These are phyloP conservation scores for Dittrichia graveolens DNA, from an alignment of 129 eudicot species.

Conservation along the genomic window DNA sequence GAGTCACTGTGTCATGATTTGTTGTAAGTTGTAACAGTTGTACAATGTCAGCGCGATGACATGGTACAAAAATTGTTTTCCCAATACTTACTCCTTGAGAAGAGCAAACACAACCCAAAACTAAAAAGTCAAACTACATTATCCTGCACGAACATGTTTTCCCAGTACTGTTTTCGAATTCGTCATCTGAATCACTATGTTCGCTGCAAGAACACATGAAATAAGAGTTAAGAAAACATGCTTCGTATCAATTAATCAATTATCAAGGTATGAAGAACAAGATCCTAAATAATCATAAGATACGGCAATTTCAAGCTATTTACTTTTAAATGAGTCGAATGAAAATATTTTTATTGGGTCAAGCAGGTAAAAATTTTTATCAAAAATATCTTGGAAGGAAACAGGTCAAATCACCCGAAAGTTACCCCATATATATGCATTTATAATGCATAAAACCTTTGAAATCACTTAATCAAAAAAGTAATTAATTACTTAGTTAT, in stretches of 20 bases:
- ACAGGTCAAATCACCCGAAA: not conserved
- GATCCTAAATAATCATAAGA: not conserved
- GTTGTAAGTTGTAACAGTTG: not conserved
- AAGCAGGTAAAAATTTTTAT: no score
- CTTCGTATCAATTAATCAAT: not conserved
- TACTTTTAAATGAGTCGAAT: not conserved
- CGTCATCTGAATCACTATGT: conserved; percentile 66
- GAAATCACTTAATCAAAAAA: no score
- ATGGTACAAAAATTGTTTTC: conserved; percentile 22
- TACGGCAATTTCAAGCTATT: not conserved
- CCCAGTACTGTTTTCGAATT: conserved; percentile 52
- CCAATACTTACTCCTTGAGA: not conserved
- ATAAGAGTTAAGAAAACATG: conserved; percentile 9
- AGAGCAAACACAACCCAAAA: not conserved
- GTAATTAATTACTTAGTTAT: no score
- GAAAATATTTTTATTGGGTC: not conserved
- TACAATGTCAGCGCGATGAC: conserved; percentile 22
- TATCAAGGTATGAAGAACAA: not conserved
- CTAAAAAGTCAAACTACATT: conserved; percentile 51
- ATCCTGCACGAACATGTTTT: conserved; percentile 77
- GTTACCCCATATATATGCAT: not conserved
- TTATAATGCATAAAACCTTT: not conserved
- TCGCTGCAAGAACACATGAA: conserved; percentile 51
- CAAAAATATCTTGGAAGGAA: no score
- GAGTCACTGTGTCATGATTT: not conserved